Evolutionary conservation across 345 rosid genomes (phyloP), one percentile per base, ranked within the genome.

Genomic region (Aquilaria malaccensis): DNA sequence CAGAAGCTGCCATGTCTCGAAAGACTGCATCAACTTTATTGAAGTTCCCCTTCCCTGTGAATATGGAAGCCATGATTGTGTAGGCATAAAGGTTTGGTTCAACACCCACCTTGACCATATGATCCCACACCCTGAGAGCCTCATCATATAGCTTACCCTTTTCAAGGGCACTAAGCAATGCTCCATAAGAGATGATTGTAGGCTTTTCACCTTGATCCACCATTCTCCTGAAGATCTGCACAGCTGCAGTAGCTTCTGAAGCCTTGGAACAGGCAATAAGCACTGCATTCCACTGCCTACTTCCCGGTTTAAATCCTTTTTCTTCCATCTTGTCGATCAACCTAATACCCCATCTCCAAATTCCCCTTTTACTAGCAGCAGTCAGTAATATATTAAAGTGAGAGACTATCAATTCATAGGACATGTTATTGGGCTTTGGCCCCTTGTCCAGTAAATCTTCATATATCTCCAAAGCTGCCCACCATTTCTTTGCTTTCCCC

Each of bases 401-500:
- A 68, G 96, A 85, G 22, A 89, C 67, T 30, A 89, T 75, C 61
- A 93, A 60, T 66, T 93, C 97, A 52, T 64, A 65, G 3, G 98
- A 84, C 78, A 89, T 37, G 62, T 75, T 82, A 76, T 93, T 90
- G 6, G 98, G 98, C 62, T 71, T 77, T 43, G 98, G 98, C 5
- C 97, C 98, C 65, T 76, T 59, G 48, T 89, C 92, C 60, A 89
- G 80, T 78, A 89, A 79, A 76, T 93, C 92, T 79, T 93, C 98
- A 11, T 89, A 93, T 57, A 93, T 72, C 75, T 89, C 98, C 72
- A 93, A 72, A 10, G 98, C 98, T 0, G 96, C 92, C 99, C 96
- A 89, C 99, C 97, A 93, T 67, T 85, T 93, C 79, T 82, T 89
- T 61, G 97, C 95, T 68, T 81, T 89, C 61, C 98, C 96, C 96